Evolutionary conservation across 176 grass and related monocot genomes (phyloP).

Genomic region (Tuctoria greenei): DNA sequence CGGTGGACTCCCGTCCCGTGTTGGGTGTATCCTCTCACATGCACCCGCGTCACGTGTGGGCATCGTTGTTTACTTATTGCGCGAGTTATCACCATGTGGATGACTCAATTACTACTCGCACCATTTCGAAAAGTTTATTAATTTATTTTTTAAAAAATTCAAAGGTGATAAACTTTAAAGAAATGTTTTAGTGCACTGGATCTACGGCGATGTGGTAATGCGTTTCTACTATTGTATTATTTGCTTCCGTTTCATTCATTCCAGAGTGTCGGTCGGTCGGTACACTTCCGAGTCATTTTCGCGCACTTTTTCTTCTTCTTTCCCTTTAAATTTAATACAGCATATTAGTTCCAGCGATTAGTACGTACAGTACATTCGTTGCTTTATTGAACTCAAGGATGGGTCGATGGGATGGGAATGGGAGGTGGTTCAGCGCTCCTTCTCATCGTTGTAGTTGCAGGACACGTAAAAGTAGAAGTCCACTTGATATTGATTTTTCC

Average conservation of each 20-base stretch:
- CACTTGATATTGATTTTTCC: too few relatives aligned
- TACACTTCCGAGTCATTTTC: background rate
- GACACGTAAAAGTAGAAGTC: too few relatives aligned
- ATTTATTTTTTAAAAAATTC: too few relatives aligned
- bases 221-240: background rate
- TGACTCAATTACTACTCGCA: background rate
- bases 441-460: too few relatives aligned
- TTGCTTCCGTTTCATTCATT: conserved; percentile 20
- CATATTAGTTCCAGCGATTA: background rate
- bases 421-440: too few relatives aligned
- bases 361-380: too few relatives aligned
- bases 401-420: too few relatives aligned
- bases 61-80: background rate
- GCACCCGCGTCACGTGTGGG: conserved; percentile 26
- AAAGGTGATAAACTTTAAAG: too few relatives aligned
- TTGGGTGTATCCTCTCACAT: too few relatives aligned
- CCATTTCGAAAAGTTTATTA: too few relatives aligned
- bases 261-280: background rate
- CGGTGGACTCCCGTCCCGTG: background rate
- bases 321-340: background rate
- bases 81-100: background rate
- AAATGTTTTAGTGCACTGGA: background rate
- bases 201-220: background rate
- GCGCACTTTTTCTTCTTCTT: background rate
- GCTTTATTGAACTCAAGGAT: too few relatives aligned